A percentile compares a stretch with the other conserved stretches of the same genome.
These are phyloP conservation scores for Ascochyta rabiei DNA, from an alignment of 2,329 filamentous ascomycete genomes.

Conservation along the genomic window DNA sequence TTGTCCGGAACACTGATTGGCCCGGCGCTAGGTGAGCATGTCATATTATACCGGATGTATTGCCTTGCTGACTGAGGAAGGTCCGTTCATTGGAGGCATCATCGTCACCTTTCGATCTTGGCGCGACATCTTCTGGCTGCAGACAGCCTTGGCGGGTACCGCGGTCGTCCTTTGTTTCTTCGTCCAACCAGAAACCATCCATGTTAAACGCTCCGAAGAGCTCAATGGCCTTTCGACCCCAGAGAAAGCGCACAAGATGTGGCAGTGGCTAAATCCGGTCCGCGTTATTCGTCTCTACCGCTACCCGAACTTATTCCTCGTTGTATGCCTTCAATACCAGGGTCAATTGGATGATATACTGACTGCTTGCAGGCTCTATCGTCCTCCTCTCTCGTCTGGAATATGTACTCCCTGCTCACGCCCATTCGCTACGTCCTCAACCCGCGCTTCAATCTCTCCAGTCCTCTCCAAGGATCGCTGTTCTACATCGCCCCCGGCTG, in stretches of 20 bases:
- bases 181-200: conserved; percentile 75
- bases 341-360: background rate
- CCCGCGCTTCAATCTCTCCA: conserved; percentile 71
- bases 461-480: conserved; percentile 70
- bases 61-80: conserved; percentile 53
- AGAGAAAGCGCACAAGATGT: conserved; percentile 61
- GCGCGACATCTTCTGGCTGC: conserved; percentile 79
- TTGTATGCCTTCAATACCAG: conserved; percentile 31
- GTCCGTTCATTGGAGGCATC: conserved; percentile 74
- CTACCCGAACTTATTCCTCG: conserved; percentile 69
- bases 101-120: conserved; percentile 77
- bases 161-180: conserved; percentile 67
- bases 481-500: conserved; percentile 77
- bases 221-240: conserved; percentile 60
- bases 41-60: background rate
- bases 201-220: conserved; percentile 66
- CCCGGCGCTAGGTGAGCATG: conserved; percentile 51
- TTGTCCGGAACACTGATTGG: conserved; percentile 73
- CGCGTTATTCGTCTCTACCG: conserved; percentile 68
- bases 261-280: conserved; percentile 70
- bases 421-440: conserved; percentile 76
- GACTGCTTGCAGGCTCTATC: conserved; percentile 55
- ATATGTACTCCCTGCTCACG: conserved; percentile 74
- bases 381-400: conserved; percentile 71
- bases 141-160: conserved; percentile 69